These are phyloP conservation scores for Capsicum baccatum DNA, from an alignment of 257 asterid genomes.

Conservation along the genomic window DNA sequence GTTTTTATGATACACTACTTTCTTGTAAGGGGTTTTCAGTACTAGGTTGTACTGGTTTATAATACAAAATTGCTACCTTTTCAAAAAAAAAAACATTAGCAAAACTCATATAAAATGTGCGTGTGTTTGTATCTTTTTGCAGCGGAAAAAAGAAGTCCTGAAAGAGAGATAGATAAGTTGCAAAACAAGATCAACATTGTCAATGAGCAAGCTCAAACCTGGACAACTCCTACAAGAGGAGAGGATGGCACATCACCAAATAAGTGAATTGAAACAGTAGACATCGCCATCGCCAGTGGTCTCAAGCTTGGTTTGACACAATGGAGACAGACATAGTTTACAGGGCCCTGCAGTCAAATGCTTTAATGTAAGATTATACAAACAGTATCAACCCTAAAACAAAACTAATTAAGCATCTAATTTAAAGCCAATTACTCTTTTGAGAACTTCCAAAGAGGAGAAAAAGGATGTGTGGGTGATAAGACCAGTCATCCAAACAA, in stretches of 20 bases:
- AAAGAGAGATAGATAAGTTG: constrained; percentile 16
- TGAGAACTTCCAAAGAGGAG: not conserved
- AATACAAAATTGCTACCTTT: too few species aligned
- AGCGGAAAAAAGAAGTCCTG: not conserved
- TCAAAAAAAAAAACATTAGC: not conserved
- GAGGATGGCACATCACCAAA: constrained; percentile 97
- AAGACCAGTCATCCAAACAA: constrained; percentile 17
- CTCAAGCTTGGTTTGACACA: constrained; percentile 88
- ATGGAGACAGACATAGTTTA: constrained; percentile 86
- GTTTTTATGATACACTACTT: too few species aligned
- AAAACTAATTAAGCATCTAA: not conserved
- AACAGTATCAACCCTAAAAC: constrained; percentile 7
- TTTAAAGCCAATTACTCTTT: constrained; percentile 21
- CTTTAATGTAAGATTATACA: constrained; percentile 2
- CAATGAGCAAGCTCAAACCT: constrained; percentile 52
- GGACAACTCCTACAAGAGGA: constrained; percentile 94
- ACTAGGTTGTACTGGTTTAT: too few species aligned
- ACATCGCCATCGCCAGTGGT: constrained; percentile 89
- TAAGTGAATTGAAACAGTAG: constrained; percentile 81
- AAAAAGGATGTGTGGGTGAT: not conserved
- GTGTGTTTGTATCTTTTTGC: not conserved
- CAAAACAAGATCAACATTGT: constrained; percentile 12
- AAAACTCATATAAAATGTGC: not conserved
- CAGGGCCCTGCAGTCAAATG: constrained; percentile 74
- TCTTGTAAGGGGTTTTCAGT: too few species aligned